Percentiles rank a stretch among this genome's conserved stretches.
phyloP scores from a whole-genome alignment of 2,329 filamentous ascomycete genomes.

The Stachybotrys chartarum region DNA sequence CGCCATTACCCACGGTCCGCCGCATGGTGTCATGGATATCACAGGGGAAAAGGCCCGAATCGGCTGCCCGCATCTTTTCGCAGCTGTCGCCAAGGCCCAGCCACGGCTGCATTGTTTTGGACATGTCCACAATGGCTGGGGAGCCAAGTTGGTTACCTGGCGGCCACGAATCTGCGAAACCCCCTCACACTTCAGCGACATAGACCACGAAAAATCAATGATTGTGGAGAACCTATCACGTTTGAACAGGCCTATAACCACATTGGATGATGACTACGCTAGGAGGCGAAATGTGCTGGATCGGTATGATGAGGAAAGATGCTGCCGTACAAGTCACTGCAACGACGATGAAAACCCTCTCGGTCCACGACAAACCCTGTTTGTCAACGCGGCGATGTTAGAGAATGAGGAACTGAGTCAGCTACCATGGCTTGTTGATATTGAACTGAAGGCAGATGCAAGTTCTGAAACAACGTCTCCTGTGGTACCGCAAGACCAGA shows the following conservation, averaged over 20 bases:
- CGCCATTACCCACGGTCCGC: conserved; percentile 27
- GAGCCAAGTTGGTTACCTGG: conserved; percentile 41
- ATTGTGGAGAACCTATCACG: conserved; percentile 5
- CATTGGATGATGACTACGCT: too few relatives aligned
- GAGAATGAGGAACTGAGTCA: conserved; percentile 1
- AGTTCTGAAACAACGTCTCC: too few relatives aligned
- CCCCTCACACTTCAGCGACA: conserved; percentile 38
- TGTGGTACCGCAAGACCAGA: too few relatives aligned
- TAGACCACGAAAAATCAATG: conserved; percentile 35
- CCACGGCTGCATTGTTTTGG: conserved; percentile 30
- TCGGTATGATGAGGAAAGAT: background rate
- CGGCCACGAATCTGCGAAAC: conserved; percentile 11
- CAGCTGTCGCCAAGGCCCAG: conserved; percentile 16
- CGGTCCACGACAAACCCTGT: conserved; percentile 7
- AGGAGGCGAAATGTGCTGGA: background rate
- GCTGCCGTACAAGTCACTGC: conserved; percentile 5
- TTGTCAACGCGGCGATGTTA: conserved; percentile 12
- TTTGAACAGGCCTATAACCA: too few relatives aligned
- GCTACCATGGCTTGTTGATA: conserved; percentile 9
- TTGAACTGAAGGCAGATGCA: conserved; percentile 10
- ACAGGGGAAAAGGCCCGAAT: conserved; percentile 16
- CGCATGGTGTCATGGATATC: conserved; percentile 32
- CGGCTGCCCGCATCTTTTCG: conserved; percentile 23
- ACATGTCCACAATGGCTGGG: conserved; percentile 25
- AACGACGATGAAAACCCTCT: background rate